Evolutionary conservation across 1,284 basidiomycete genomes (phyloP).

Genomic region (Cronartium quercuum): DNA sequence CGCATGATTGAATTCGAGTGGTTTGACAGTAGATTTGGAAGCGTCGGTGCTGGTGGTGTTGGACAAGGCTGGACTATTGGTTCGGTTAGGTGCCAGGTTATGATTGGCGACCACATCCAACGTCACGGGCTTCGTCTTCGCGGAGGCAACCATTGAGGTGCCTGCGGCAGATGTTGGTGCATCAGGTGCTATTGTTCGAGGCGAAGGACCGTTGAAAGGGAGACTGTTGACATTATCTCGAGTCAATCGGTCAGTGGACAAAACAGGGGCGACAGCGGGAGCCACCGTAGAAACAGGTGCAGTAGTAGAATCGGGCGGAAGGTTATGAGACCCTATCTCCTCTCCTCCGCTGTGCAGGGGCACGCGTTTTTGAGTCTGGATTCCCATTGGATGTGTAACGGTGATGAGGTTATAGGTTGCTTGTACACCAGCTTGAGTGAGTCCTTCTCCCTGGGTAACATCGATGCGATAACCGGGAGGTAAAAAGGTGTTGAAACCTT

Average conservation of each 20-base stretch:
- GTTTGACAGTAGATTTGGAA: constrained; percentile 41
- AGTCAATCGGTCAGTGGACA: not conserved
- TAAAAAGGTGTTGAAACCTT: constrained; percentile 98
- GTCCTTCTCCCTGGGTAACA: constrained; percentile 62
- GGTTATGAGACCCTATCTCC: constrained; percentile 33
- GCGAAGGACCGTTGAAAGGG: not conserved
- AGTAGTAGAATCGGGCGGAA: not conserved
- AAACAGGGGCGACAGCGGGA: not conserved
- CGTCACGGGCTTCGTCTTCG: constrained; percentile 26
- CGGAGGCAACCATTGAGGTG: not conserved
- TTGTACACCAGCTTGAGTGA: constrained; percentile 49
- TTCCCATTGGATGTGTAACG: constrained; percentile 43
- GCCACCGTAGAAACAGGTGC: not conserved
- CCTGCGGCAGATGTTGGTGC: not conserved
- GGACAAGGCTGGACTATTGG: constrained; percentile 20
- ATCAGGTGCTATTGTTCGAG: not conserved
- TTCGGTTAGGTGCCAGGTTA: not conserved
- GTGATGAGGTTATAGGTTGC: constrained; percentile 46
- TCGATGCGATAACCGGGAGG: constrained; percentile 96
- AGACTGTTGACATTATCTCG: constrained; percentile 19
- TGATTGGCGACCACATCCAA: constrained; percentile 9
- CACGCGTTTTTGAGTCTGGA: constrained; percentile 42
- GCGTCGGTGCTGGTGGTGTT: constrained; percentile 13
- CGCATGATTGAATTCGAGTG: constrained; percentile 87
- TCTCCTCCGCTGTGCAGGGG: constrained; percentile 38